Evolutionary conservation across 352 stramenopile genomes (phyloP).

Genomic region (Phytophthora boehmeriae): DNA sequence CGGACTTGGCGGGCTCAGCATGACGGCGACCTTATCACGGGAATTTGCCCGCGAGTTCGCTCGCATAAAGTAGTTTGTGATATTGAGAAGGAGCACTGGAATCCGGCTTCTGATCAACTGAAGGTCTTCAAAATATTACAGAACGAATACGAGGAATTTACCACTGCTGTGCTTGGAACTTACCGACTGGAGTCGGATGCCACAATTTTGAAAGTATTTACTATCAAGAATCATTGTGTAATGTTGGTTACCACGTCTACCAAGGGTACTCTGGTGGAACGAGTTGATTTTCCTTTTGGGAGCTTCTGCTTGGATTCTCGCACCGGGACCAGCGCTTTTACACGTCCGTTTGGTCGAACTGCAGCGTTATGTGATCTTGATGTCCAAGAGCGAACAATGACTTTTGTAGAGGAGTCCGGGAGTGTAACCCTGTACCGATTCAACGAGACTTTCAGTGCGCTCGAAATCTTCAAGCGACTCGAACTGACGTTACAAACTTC

Average conservation of each 20-base stretch:
- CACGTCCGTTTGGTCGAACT: constrained; percentile 13
- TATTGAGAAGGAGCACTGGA: constrained; percentile 27
- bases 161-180: constrained; percentile 11
- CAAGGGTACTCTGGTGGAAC: constrained; percentile 19
- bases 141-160: constrained; percentile 15
- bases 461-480: constrained; percentile 37
- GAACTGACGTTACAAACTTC: constrained; percentile 31
- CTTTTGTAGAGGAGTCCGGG: constrained; percentile 32
- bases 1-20: constrained; percentile 14
- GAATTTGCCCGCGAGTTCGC: constrained; percentile 7
- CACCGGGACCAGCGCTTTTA: constrained; percentile 8
- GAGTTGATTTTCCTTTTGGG: constrained; percentile 25
- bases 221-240: constrained; percentile 32
- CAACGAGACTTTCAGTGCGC: constrained; percentile 25
- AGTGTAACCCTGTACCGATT: constrained; percentile 35
- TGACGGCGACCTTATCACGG: constrained; percentile 19
- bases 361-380: constrained; percentile 29
- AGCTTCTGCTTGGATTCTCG: not conserved
- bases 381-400: constrained; percentile 26
- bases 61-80: constrained; percentile 9
- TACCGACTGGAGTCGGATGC: constrained; percentile 23
- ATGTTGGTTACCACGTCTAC: constrained; percentile 33
- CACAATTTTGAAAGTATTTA: constrained; percentile 24
- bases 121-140: constrained; percentile 27
- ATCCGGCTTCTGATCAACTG: constrained; percentile 32